A percentile compares a stretch with the other conserved stretches of the same genome.
These are phyloP conservation scores for Aspergillus aculeatus DNA, from an alignment of 2,329 filamentous ascomycete species.

Conservation along the genomic window DNA sequence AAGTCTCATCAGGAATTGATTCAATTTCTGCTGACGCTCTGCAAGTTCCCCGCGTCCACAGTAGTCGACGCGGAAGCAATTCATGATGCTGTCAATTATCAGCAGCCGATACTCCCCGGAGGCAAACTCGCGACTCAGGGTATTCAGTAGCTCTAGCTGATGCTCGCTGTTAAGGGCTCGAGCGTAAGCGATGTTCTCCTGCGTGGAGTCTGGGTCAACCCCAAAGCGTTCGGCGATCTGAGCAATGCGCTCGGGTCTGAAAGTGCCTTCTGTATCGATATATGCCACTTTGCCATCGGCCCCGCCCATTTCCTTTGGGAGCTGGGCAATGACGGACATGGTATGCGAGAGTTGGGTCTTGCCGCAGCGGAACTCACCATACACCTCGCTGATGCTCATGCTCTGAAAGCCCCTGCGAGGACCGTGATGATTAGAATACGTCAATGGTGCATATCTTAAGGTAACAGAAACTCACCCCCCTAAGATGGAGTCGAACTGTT, in stretches of 20 bases:
- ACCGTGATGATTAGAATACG: background rate
- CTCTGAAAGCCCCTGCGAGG: conserved; percentile 63
- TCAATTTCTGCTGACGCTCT: conserved; percentile 67
- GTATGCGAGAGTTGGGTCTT: conserved; percentile 71
- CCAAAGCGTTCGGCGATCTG: conserved; percentile 68
- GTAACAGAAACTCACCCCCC: conserved; percentile 50
- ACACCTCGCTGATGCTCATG: conserved; percentile 63
- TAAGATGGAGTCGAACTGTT: conserved; percentile 64
- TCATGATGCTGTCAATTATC: conserved; percentile 69
- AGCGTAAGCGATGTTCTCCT: conserved; percentile 67
- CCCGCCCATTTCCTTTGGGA: conserved; percentile 59
- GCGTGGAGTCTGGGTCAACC: conserved; percentile 57
- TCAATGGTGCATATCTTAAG: background rate
- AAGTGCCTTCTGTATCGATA: conserved; percentile 67
- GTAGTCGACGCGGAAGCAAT: conserved; percentile 67
- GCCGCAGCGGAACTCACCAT: conserved; percentile 54
- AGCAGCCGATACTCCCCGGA: conserved; percentile 64
- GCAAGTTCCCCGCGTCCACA: conserved; percentile 66
- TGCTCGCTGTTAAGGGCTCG: conserved; percentile 66
- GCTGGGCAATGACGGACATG: conserved; percentile 63
- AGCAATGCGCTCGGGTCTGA: conserved; percentile 64
- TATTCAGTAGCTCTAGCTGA: conserved; percentile 63
- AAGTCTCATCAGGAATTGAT: conserved; percentile 63
- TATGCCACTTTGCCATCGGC: conserved; percentile 69
- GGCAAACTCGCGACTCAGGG: conserved; percentile 60